Evolutionary conservation across 2,329 filamentous ascomycete species (phyloP), one percentile per base, ranked within the genome.

Genomic region (Fonsecaea pugnacius): DNA sequence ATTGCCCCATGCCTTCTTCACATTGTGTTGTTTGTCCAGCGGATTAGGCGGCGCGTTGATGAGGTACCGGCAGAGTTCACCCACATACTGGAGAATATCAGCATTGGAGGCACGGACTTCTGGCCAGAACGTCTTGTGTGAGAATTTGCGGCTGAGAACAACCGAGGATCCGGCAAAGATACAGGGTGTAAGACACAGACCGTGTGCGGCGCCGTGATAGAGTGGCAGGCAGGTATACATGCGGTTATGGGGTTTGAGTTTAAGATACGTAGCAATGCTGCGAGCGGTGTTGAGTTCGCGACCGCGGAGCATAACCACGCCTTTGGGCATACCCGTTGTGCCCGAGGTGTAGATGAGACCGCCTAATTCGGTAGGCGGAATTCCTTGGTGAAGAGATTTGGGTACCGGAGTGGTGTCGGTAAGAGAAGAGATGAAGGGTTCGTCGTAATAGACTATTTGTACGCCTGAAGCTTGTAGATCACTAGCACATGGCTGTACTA

Each of bases 151-250:
- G 0, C 73, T 76, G 2, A 81, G 71, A 0, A 78, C 77, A 7
- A 81, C 71, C 4, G 73, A 72, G 0, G 82, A 70, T 7, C 86
- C 84, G 9, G 80, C 81, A 38, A 89, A 85, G 33, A 85, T 85
- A 1, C 73, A 73, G 61, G 79, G 78, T 46, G 75, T 78, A 5
- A 82, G 16, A 1, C 78, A 80, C 0, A 76, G 78, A 60, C 82
- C 81, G 63, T 80, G 77, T 4, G 89, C 90, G 0, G 90, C 92
- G 12, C 89, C 89, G 74, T 93, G 90, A 72, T 92, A 92, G 33
- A 91, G 78, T 0, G 86, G 90, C 87, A 92, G 91, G 75, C 89
- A 91, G 72, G 87, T 84, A 72, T 92, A 92, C 84, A 87, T 91
- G 33, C 88, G 79, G 73, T 91, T 87, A 1, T 74, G 74, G 0